A percentile compares a stretch with the other conserved stretches of the same genome.
phyloP scores from a whole-genome alignment of 2,329 filamentous ascomycete species.

The Cladorrhinum sp. region DNA sequence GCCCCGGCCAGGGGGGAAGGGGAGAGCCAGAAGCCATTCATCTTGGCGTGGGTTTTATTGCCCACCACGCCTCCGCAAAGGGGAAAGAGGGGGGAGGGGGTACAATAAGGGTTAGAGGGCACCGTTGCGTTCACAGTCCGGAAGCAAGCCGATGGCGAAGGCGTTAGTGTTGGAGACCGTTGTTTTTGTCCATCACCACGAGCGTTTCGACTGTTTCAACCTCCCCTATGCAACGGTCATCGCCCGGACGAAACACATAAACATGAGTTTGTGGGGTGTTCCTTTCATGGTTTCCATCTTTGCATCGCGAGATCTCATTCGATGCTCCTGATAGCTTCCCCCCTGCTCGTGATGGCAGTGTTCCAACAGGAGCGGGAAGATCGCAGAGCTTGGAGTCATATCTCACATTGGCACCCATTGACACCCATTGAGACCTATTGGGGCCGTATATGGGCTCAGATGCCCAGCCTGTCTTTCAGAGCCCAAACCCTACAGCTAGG shows the following conservation, averaged over 20 bases:
- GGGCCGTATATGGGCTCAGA: neutral
- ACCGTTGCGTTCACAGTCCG: constrained; percentile 8
- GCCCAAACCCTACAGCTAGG: neutral
- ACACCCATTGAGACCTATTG: neutral
- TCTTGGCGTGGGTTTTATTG: constrained; percentile 11
- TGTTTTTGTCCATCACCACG: constrained; percentile 18
- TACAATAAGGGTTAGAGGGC: constrained; percentile 1
- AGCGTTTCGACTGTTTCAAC: constrained; percentile 19
- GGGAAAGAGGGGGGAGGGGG: constrained; percentile 6
- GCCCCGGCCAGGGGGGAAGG: constrained; percentile 7
- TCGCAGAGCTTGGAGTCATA: constrained; percentile 5
- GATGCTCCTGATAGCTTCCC: constrained; percentile 3
- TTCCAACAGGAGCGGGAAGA: constrained; percentile 11
- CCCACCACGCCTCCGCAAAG: constrained; percentile 13
- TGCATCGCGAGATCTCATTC: constrained; percentile 1
- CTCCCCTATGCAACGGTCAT: constrained; percentile 4
- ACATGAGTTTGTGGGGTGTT: neutral
- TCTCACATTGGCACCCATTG: too few species aligned
- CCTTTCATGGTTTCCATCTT: neutral
- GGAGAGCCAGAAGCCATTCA: neutral
- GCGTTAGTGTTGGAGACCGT: constrained; percentile 1
- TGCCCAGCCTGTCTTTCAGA: neutral
- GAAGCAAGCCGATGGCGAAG: constrained; percentile 12
- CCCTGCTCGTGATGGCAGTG: constrained; percentile 4
- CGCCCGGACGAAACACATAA: constrained; percentile 10